Base-by-base conservation (phyloP, 1,284 basidiomycete genomes). In the Sporisorium graminicola region DNA sequence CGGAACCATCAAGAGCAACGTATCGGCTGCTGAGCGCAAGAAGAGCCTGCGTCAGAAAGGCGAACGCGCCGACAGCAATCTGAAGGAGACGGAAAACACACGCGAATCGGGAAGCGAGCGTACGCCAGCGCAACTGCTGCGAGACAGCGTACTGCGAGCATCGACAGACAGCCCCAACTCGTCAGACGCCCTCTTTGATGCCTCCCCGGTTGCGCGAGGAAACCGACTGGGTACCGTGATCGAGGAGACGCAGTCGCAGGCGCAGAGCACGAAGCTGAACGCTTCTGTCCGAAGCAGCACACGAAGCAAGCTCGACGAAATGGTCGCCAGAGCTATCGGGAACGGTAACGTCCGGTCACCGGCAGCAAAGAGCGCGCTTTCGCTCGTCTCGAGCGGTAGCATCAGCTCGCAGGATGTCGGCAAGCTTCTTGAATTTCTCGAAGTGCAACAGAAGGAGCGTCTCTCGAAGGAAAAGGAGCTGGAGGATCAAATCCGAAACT, bases 161-260 rank as follows among this genome's bases (percentile, higher is more conserved):
- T 35, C 54, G 0, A 29, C 53, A 2, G 65, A 60, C 4, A 58
- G 44, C 18, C 42, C 52, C 5, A 40, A 22, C 44, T 26, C 50
- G 2, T 65, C 62, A 2, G 67, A 60, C 22, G 61, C 61, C 8
- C 52, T 69, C 43, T 64, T 64, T 53, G 51, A 70, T 35, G 57
- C 56, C 16, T 64, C 60, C 12, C 67, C 61, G 4, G 46, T 57
- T 3, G 44, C 35, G 6, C 52, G 67, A 8, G 51, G 64, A 29
- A 53, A 68, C 26, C 59, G 66, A 10, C 70, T 81, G 13, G 79
- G 72, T 22, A 80, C 78, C 7, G 79, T 81, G 9, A 65, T 81
- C 40, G 78, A 81, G 20, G 79, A 81, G 49, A 80, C 79, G 13
- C 65, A 71, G 31, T 79, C 77, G 43, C 79, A 79, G 33, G 67